phyloP scores from a whole-genome alignment of 1,284 basidiomycete genomes.

The Porogramme epimiltina region DNA sequence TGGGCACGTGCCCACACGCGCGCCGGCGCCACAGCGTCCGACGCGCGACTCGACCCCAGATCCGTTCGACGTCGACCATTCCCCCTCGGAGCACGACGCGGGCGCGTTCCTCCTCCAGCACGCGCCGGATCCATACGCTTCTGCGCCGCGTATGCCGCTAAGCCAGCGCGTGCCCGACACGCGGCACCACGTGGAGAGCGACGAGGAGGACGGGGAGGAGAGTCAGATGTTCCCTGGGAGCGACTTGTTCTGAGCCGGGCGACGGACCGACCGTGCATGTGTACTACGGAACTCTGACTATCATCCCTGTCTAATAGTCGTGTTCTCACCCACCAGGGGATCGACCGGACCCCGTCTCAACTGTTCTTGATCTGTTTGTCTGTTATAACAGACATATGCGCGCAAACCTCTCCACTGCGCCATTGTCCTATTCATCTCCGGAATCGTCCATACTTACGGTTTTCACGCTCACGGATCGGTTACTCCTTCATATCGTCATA shows the following conservation, averaged over 20 bases:
- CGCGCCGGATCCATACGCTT: slow-evolving; percentile 24
- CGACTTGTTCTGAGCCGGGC: slow-evolving; percentile 45
- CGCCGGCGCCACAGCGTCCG: slow-evolving; percentile 13
- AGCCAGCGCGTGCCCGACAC: slow-evolving; percentile 21
- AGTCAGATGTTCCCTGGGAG: slow-evolving; percentile 58
- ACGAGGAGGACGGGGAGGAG: slow-evolving; percentile 43
- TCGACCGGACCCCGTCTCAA: too few species aligned
- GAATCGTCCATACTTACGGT: too few species aligned
- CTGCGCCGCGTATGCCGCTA: slow-evolving; percentile 20
- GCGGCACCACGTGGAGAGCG: slow-evolving; percentile 28
- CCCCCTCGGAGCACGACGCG: slow-evolving; percentile 29
- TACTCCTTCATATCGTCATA: slow-evolving; percentile 8
- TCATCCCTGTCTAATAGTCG: too few species aligned
- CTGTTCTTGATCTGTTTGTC: too few species aligned
- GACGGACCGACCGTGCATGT: not conserved
- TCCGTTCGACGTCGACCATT: slow-evolving; percentile 36
- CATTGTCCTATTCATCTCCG: too few species aligned
- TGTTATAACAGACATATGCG: too few species aligned
- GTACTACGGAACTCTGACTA: too few species aligned
- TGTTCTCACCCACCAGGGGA: too few species aligned
- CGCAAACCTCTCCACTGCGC: too few species aligned
- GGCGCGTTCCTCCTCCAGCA: slow-evolving; percentile 9
- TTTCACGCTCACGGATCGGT: slow-evolving; percentile 18
- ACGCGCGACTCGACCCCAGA: slow-evolving; percentile 28
- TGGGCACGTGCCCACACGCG: slow-evolving; percentile 12